Conservation (phyloP, 768 basidiomycete species). For the Floccularia luteovirens region DNA sequence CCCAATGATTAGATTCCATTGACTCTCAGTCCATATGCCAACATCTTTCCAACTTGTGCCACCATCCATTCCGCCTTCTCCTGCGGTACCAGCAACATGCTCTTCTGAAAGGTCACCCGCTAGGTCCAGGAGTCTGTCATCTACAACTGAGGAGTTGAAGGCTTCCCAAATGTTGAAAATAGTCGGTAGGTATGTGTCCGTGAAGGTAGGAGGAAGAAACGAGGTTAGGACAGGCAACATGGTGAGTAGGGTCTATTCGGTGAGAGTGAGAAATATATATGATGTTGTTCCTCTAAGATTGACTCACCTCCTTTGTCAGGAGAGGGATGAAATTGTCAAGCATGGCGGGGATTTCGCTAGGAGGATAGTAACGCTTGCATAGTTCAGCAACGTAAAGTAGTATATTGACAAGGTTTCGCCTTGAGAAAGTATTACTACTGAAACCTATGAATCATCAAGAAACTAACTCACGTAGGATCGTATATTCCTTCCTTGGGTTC, state of each 20-base stretch:
- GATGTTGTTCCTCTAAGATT: conserved; percentile 1
- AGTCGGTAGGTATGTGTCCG: conserved; percentile 61
- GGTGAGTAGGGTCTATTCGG: conserved; percentile 50
- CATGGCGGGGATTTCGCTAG: conserved; percentile 62
- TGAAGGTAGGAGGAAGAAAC: conserved; percentile 64
- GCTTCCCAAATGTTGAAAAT: conserved; percentile 75
- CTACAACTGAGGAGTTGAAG: conserved; percentile 66
- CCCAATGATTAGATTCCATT: conserved; percentile 78
- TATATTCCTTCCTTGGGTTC: conserved; percentile 62
- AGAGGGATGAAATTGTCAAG: conserved; percentile 63
- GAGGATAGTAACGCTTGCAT: conserved; percentile 63
- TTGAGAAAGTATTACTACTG: conserved; percentile 13
- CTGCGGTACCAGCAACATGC: conserved; percentile 50
- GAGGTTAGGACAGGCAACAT: conserved; percentile 72
- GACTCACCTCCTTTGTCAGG: conserved; percentile 63
- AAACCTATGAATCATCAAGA: neutral
- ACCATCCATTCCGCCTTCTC: conserved; percentile 46
- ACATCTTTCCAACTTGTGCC: conserved; percentile 70
- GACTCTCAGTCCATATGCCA: conserved; percentile 80
- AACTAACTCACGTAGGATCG: conserved; percentile 43
- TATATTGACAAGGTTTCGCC: conserved; percentile 64
- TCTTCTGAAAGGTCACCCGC: conserved; percentile 66
- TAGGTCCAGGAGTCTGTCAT: conserved; percentile 69
- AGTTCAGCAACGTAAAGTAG: conserved; percentile 68
- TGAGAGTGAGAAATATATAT: neutral